These are phyloP conservation scores for Beta macrorhiza DNA, from an alignment of 179 eudicot genomes.

Conservation along the genomic window DNA sequence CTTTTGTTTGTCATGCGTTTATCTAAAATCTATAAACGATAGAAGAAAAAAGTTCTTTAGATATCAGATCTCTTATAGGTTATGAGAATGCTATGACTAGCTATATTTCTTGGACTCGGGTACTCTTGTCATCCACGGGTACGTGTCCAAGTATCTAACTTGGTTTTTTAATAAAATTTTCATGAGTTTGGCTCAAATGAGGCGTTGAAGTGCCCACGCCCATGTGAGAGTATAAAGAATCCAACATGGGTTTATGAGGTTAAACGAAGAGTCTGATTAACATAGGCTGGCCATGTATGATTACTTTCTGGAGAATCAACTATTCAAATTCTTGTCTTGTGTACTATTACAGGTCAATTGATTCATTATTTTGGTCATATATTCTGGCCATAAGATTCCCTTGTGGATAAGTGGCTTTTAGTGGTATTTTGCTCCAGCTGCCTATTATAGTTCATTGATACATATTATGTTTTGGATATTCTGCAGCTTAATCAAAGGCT, in stretches of 20 bases:
- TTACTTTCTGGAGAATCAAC: neutral
- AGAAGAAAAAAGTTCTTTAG: neutral
- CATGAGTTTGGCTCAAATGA: too few species aligned
- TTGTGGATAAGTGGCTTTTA: too few species aligned
- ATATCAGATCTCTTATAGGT: neutral
- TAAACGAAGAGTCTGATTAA: too few species aligned
- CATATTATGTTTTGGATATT: conserved; percentile 16
- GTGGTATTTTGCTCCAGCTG: neutral
- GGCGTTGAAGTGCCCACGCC: too few species aligned
- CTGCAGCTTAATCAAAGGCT: conserved; percentile 73
- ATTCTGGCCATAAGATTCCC: too few species aligned
- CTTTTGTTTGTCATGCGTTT: neutral
- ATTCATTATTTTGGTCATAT: too few species aligned
- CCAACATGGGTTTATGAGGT: too few species aligned
- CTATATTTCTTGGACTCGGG: neutral
- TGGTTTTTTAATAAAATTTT: too few species aligned
- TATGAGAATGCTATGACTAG: neutral
- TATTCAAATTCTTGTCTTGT: neutral
- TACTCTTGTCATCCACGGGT: too few species aligned
- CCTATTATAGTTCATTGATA: neutral
- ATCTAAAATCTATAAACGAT: neutral
- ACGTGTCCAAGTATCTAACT: too few species aligned
- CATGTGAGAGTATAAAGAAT: too few species aligned
- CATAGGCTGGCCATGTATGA: neutral
- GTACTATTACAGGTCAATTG: neutral